Evolutionary conservation across 2,329 filamentous ascomycete genomes (phyloP), one percentile per base, ranked within the genome.

Genomic region (Neonectria ditissima): DNA sequence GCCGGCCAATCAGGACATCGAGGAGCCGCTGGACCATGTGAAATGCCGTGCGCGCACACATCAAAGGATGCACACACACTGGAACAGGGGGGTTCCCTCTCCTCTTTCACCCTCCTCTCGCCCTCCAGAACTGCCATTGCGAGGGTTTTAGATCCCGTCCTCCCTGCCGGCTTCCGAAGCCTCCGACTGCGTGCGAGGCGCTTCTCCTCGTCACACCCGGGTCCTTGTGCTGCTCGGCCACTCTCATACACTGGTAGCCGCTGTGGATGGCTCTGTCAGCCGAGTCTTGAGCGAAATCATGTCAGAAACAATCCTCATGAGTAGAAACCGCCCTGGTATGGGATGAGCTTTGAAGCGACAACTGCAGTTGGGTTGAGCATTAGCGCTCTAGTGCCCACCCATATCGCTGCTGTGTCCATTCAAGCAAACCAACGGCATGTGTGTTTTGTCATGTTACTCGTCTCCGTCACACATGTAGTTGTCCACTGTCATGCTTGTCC

Each of bases 1-100:
- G 13, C 18, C 50, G 52, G 51, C 76, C 75, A 77, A 77, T 77
- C 52, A 65, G 13, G 26, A 37, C 37, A 18, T 50, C 34, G 16
- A 2, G 41, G 28, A 59, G 50, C 60, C 65, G 61, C 66, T 67
- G 54, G 47, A 54, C 55, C 51, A 69, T 67, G 69, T 69, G 69
- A 63, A 64, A 66, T 63, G 63, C 62, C 44, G 56, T 65, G 65
- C 63, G 48, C 44, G 62, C 44, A 59, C 52, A 57, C 54, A 51
- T 55, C 9, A 62, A 68, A 62, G 68, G 67, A 59, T 65, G 32
- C 13, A 20, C 26, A 20, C 16, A 44, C 22, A 26, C 45, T n/a
- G n/a, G 43, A 32, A 20, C 47, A 50, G 47, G 47, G 44, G 22
- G 47, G 13, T 32, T 50, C 55, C 55, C 48, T 58, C 60, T 55